Evolutionary conservation across 176 grass and related monocot genomes (phyloP).

Genomic region (Otatea glauca): DNA sequence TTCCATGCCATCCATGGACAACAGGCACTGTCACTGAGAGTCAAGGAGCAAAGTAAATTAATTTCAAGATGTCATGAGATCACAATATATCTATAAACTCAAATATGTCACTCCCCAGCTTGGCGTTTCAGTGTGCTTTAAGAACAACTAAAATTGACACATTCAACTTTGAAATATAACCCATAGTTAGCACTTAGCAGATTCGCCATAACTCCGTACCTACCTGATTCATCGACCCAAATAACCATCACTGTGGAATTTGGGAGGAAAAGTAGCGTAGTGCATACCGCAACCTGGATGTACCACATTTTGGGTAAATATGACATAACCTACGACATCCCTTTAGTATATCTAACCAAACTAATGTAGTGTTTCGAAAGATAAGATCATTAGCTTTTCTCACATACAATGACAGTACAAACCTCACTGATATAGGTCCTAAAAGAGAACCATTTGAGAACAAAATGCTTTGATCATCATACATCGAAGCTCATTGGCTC

Average conservation of each 20-base stretch:
- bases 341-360: conserved; percentile 1
- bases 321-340: not conserved
- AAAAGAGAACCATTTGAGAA: not conserved
- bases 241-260: not conserved
- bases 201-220: not conserved
- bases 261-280: not conserved
- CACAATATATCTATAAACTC: not conserved
- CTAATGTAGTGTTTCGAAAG: not conserved
- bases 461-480: not conserved
- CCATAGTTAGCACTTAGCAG: too few species aligned
- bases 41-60: not conserved
- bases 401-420: not conserved
- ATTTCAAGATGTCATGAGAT: not conserved
- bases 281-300: not conserved
- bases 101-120: not conserved
- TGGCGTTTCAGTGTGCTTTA: not conserved
- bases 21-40: not conserved
- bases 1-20: not conserved
- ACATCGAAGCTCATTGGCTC: not conserved
- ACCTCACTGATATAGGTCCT: conserved; percentile 1
- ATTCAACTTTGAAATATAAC: not conserved
- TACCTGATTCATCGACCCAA: not conserved
- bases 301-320: not conserved
- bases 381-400: not conserved
- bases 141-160: not conserved